Evolutionary conservation across 2,329 filamentous ascomycete genomes (phyloP).

Genomic region (Penicillium nordicum): DNA sequence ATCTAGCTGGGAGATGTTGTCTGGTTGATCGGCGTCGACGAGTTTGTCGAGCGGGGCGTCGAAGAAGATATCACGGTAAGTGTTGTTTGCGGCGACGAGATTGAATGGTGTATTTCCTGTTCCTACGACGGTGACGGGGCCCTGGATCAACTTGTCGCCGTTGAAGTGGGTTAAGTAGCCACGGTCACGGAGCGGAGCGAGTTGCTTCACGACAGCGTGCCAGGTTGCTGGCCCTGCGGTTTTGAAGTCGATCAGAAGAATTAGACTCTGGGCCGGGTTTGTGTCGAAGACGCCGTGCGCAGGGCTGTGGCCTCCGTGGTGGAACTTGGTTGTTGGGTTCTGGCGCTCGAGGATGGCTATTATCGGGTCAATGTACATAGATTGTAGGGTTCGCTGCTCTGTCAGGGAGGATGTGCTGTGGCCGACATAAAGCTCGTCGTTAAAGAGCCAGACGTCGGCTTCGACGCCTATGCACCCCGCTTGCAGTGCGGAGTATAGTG

Average conservation of each 20-base stretch:
- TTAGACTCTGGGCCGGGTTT: constrained; percentile 47
- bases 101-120: constrained; percentile 54
- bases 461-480: constrained; percentile 56
- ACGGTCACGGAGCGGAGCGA: constrained; percentile 47
- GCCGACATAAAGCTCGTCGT: constrained; percentile 54
- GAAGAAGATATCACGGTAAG: constrained; percentile 55
- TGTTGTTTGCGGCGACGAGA: constrained; percentile 44
- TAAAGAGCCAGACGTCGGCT: constrained; percentile 56
- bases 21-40: constrained; percentile 16
- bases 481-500: constrained; percentile 54
- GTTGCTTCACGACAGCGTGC: constrained; percentile 40
- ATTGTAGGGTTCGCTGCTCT: constrained; percentile 47
- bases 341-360: constrained; percentile 48
- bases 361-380: constrained; percentile 54
- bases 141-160: constrained; percentile 39
- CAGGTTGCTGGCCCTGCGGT: constrained; percentile 39
- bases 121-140: constrained; percentile 53
- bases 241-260: constrained; percentile 54
- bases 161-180: constrained; percentile 53
- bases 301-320: constrained; percentile 25
- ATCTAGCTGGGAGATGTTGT: background rate
- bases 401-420: constrained; percentile 50
- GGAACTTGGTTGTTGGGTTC: constrained; percentile 45
- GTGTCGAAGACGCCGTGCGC: constrained; percentile 52
- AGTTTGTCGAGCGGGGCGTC: constrained; percentile 50